Evolutionary conservation across 768 basidiomycete genomes (phyloP), one percentile per base, ranked within the genome.

Genomic region (Hebeloma cylindrosporum): DNA sequence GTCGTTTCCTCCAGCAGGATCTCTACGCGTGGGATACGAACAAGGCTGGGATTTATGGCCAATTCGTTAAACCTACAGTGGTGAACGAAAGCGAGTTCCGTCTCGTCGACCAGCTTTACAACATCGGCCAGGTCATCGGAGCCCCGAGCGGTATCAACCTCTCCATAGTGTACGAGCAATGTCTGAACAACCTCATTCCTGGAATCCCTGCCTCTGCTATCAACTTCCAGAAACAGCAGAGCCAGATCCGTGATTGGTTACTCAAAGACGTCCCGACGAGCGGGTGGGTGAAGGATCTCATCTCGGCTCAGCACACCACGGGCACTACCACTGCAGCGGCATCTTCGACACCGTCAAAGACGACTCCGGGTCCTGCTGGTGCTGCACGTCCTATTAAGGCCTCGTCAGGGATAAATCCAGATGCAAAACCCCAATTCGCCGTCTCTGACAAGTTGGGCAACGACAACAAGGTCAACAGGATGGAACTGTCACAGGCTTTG

Each of bases 61-160:
- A 57, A 34, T 60, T 62, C 45, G 38, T 59, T 40, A 62, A 62
- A 43, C 61, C 61, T 2, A 55, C 54, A 1, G 58, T 48, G 1
- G 61, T 62, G 23, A 62, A 59, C 43, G 60, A 63, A 43, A 50
- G 56, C 32, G 61, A 63, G 32, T 63, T 63, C 36, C 40, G 60
- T 4, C 54, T 63, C 9, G 58, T 57, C 2, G 61, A 63, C 33
- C 58, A 63, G 43, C 48, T 63, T 4, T 61, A 58, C 41, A 59
- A 63, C 37, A 30, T 60, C 9, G 47, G 44, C 4, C 33, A 45
- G 5, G 53, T 58, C 21, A 55, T 63, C 4, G 53, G 29, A 0
- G 61, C 60, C 7, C 58, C 60, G 13, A 63, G 57, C 31, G 60
- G 61, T 1, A 49, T 49, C 16, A 56, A 59, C 37, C 45, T 63